Percentiles rank a stretch among this genome's conserved stretches.
These are phyloP conservation scores for Cerioporus squamosus DNA, from an alignment of 1,284 basidiomycete genomes.

Conservation along the genomic window DNA sequence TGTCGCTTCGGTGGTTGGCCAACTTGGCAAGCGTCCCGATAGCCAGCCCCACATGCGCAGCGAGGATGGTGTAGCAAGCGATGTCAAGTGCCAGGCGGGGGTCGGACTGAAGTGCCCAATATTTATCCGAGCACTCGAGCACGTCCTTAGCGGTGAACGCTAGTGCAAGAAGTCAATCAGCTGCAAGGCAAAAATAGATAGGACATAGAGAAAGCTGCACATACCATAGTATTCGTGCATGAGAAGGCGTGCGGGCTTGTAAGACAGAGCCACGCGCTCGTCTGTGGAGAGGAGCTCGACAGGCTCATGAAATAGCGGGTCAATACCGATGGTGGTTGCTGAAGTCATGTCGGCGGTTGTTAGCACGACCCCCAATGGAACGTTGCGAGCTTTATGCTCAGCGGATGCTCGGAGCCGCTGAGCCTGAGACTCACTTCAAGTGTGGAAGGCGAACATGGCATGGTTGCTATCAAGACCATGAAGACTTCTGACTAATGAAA, in stretches of 20 bases:
- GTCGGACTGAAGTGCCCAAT: background rate
- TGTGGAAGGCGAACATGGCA: too few species aligned
- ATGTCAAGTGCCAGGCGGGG: background rate
- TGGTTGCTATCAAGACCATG: too few species aligned
- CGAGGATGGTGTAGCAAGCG: constrained; percentile 3
- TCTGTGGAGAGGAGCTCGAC: constrained; percentile 46
- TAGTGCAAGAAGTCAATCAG: background rate
- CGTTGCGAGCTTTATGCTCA: background rate
- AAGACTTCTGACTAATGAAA: too few species aligned
- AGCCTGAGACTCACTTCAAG: background rate
- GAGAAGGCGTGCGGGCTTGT: constrained; percentile 50
- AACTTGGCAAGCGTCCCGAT: background rate
- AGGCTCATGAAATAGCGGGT: background rate
- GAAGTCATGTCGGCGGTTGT: background rate
- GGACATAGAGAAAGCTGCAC: constrained; percentile 15
- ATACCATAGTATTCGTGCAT: constrained; percentile 53
- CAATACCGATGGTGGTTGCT: background rate
- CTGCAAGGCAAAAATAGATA: background rate
- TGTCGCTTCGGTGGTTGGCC: background rate
- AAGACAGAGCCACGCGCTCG: constrained; percentile 50
- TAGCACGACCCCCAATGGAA: background rate
- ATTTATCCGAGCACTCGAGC: background rate
- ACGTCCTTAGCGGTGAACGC: background rate
- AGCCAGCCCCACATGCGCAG: constrained; percentile 1
- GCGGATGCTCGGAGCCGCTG: background rate